Evolutionary conservation across 1,284 basidiomycete genomes (phyloP).

Genomic region (Moesziomyces antarcticus): DNA sequence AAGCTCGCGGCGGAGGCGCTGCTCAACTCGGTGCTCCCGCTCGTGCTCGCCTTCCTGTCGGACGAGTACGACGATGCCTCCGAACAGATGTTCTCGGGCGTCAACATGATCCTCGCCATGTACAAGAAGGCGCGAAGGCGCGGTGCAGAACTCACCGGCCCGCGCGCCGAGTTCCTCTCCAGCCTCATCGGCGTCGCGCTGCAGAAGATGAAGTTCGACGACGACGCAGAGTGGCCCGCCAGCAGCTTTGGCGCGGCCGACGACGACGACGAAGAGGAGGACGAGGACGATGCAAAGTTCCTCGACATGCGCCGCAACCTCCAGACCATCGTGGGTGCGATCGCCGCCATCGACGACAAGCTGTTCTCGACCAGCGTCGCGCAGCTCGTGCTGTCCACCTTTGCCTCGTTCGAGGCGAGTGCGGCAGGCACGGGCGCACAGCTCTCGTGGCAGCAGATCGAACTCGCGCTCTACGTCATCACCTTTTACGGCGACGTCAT

Average conservation of each 20-base stretch:
- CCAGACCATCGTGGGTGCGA: slow-evolving; percentile 82
- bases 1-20: slow-evolving; percentile 77
- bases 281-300: slow-evolving; percentile 87
- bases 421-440: slow-evolving; percentile 69
- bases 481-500: slow-evolving; percentile 86
- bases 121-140: slow-evolving; percentile 64
- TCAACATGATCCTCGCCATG: slow-evolving; percentile 56
- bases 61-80: slow-evolving; percentile 75
- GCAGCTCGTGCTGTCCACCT: slow-evolving; percentile 78
- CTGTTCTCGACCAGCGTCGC: slow-evolving; percentile 80
- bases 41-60: slow-evolving; percentile 87
- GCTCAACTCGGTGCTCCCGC: slow-evolving; percentile 79
- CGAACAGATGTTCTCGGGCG: slow-evolving; percentile 59
- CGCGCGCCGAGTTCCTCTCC: slow-evolving; percentile 74
- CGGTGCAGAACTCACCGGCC: slow-evolving; percentile 36
- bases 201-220: slow-evolving; percentile 75
- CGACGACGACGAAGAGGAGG: slow-evolving; percentile 73
- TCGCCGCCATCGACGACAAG: slow-evolving; percentile 81
- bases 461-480: slow-evolving; percentile 89
- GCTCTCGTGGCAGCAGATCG: slow-evolving; percentile 91
- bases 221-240: slow-evolving; percentile 84
- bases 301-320: slow-evolving; percentile 87
- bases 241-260: slow-evolving; percentile 73
- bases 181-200: slow-evolving; percentile 84
- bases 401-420: slow-evolving; percentile 75